A percentile compares a stretch with the other conserved stretches of the same genome.
phyloP scores from a whole-genome alignment of 305 asterid species.

The Salvia sclarea region DNA sequence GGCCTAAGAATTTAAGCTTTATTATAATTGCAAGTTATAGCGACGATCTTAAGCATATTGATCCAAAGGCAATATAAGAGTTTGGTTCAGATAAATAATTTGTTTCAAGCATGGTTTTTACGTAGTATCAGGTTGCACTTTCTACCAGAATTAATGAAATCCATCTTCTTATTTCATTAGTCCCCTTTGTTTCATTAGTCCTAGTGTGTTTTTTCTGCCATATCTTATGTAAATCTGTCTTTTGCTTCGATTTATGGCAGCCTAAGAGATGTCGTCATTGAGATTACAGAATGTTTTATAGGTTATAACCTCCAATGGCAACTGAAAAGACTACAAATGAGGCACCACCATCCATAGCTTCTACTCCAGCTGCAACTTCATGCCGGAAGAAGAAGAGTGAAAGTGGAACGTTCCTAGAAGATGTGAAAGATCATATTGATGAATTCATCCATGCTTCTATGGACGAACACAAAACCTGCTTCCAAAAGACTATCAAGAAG shows the following conservation, averaged over 20 bases:
- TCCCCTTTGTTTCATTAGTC: not conserved
- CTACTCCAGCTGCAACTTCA: slow-evolving; percentile 48
- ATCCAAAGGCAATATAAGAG: not conserved
- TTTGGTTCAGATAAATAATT: not conserved
- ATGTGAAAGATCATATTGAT: slow-evolving; percentile 77
- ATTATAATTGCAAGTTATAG: not conserved
- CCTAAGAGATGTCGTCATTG: not conserved
- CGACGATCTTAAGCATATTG: not conserved
- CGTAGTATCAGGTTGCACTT: not conserved
- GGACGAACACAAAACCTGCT: slow-evolving; percentile 95
- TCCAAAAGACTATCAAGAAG: slow-evolving; percentile 82
- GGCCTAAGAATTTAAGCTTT: no score
- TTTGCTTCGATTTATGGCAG: not conserved
- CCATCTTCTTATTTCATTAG: not conserved
- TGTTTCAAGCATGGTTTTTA: not conserved
- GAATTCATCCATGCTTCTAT: slow-evolving; percentile 83
- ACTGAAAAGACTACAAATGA: slow-evolving; percentile 40
- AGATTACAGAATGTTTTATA: slow-evolving; percentile 6
- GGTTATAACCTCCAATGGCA: slow-evolving; percentile 46
- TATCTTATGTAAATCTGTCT: not conserved
- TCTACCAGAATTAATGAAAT: not conserved
- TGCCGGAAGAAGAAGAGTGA: slow-evolving; percentile 82
- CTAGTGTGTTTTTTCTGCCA: not conserved
- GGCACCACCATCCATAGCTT: slow-evolving; percentile 43
- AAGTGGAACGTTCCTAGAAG: slow-evolving; percentile 64